phyloP scores from a whole-genome alignment of 768 basidiomycete genomes.

The Steccherinum ochraceum region DNA sequence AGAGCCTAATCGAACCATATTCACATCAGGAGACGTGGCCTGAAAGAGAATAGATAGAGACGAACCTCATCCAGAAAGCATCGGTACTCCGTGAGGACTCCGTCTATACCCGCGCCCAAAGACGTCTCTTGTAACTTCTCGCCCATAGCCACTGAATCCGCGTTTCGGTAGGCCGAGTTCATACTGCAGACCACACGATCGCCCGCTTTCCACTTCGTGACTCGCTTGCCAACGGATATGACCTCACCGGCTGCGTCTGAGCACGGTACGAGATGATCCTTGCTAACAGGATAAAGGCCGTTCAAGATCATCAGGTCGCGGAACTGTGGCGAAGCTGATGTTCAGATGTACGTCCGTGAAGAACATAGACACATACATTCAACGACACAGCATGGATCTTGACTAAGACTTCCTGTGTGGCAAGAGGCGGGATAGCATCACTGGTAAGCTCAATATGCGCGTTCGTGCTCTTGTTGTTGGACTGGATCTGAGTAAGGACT shows the following conservation, averaged over 20 bases:
- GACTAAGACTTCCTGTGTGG: background rate
- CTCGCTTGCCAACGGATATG: conserved; percentile 33
- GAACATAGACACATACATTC: background rate
- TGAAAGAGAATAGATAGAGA: background rate
- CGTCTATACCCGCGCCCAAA: conserved; percentile 44
- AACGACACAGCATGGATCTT: background rate
- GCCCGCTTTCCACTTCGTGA: conserved; percentile 42
- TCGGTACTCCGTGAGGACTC: conserved; percentile 48
- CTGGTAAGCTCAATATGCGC: too few species aligned
- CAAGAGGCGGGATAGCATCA: too few species aligned
- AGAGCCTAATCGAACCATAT: background rate
- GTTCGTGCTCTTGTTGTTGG: too few species aligned
- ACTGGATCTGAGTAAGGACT: too few species aligned
- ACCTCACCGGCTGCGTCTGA: conserved; percentile 57
- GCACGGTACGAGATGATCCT: conserved; percentile 18
- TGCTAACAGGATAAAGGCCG: conserved; percentile 32
- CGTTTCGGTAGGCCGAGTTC: conserved; percentile 39
- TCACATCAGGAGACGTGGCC: background rate
- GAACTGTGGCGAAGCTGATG: conserved; percentile 20
- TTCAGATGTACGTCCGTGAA: too few species aligned
- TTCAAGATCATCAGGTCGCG: conserved; percentile 42
- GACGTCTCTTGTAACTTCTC: conserved; percentile 27
- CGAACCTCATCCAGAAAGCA: conserved; percentile 38
- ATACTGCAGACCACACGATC: conserved; percentile 55
- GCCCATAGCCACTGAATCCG: conserved; percentile 35